Evolutionary conservation across 805 yeast genomes (phyloP).

Genomic region (Maudiozyma pseudohumilis): DNA sequence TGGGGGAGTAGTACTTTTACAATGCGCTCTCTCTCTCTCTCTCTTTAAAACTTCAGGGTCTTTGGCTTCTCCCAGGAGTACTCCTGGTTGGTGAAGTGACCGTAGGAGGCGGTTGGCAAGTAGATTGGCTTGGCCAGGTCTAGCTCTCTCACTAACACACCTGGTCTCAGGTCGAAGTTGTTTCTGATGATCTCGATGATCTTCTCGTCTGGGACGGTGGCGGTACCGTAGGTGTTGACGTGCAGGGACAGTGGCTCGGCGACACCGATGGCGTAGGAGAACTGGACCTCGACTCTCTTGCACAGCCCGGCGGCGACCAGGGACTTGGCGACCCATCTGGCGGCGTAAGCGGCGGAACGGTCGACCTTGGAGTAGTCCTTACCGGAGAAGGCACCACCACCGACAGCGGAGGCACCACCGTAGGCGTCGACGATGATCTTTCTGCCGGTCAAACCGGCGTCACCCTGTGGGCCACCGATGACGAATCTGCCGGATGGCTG

Average conservation of each 20-base stretch:
- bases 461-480: constrained; percentile 99
- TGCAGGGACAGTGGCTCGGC: constrained; percentile 98
- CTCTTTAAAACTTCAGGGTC: constrained; percentile 55
- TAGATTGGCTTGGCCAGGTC: constrained; percentile 98
- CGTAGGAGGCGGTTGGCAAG: constrained; percentile 97
- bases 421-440: constrained; percentile 98
- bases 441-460: constrained; percentile 99
- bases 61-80: constrained; percentile 98
- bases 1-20: too few relatives aligned
- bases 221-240: constrained; percentile 98
- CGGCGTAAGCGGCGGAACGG: constrained; percentile 99
- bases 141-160: constrained; percentile 93
- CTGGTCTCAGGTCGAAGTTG: constrained; percentile 99
- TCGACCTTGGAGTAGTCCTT: constrained; percentile 99
- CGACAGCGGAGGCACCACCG: constrained; percentile 99
- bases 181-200: constrained; percentile 82
- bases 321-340: constrained; percentile 99
- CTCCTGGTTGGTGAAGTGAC: constrained; percentile 98
- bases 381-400: constrained; percentile 99
- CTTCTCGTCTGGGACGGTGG: constrained; percentile 79
- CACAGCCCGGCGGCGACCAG: constrained; percentile 90
- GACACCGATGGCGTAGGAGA: constrained; percentile 99
- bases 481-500: constrained; percentile 99
- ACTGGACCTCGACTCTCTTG: constrained; percentile 95
- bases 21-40: too few relatives aligned